Percentiles rank a stretch among this genome's conserved stretches.
phyloP scores from a whole-genome alignment of 2,329 filamentous ascomycete species.

The Penicillium brasilianum region DNA sequence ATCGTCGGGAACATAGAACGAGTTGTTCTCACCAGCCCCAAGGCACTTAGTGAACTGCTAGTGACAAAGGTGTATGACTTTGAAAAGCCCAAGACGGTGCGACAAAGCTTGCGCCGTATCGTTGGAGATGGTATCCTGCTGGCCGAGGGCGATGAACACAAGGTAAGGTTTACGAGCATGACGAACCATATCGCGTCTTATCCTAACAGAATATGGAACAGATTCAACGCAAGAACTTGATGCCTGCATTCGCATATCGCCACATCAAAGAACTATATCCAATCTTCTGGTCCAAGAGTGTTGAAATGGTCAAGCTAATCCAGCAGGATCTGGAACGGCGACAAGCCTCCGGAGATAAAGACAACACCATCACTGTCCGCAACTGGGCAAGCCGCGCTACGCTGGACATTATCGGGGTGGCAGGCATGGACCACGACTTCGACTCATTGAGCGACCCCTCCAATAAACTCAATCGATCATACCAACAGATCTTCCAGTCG shows the following conservation, averaged over 20 bases:
- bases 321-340: slow-evolving; percentile 49
- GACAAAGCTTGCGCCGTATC: slow-evolving; percentile 40
- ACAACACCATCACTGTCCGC: slow-evolving; percentile 60
- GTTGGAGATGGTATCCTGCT: slow-evolving; percentile 62
- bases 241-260: slow-evolving; percentile 83
- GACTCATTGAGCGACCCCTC: slow-evolving; percentile 65
- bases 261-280: slow-evolving; percentile 86
- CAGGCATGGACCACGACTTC: slow-evolving; percentile 75
- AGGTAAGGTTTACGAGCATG: slow-evolving; percentile 46
- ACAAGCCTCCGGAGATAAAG: slow-evolving; percentile 39
- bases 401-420: slow-evolving; percentile 75
- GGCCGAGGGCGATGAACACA: slow-evolving; percentile 91
- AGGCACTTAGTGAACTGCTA: slow-evolving; percentile 72
- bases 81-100: slow-evolving; percentile 63
- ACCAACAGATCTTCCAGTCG: slow-evolving; percentile 33
- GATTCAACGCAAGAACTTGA: slow-evolving; percentile 73
- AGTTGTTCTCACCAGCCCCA: slow-evolving; percentile 65
- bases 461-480: slow-evolving; percentile 59
- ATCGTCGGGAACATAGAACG: slow-evolving; percentile 67
- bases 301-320: slow-evolving; percentile 70
- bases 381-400: slow-evolving; percentile 71
- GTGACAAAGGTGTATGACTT: slow-evolving; percentile 73
- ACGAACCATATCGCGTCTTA: too few relatives aligned
- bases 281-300: slow-evolving; percentile 78
- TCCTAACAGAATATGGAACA: slow-evolving; percentile 18